Base-by-base conservation (phyloP, 176 grass and related monocot species). In the Leersia perrieri region DNA sequence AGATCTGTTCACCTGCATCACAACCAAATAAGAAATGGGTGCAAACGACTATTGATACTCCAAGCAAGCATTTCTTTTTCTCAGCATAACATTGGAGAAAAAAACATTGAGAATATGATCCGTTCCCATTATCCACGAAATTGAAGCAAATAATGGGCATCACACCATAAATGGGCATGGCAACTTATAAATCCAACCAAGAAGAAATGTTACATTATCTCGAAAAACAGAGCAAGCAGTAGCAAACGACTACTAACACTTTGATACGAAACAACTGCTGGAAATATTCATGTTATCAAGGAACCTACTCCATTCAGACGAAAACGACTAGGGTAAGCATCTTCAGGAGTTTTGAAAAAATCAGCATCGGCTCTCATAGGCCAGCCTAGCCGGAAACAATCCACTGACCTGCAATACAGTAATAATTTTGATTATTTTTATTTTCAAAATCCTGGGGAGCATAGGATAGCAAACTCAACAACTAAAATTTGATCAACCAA, bases 321-420 rank as follows among this genome's bases (percentile, higher is more conserved):
- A 80, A 91, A 76, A 35, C 33, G 70, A 80, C 40, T 65, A 40
- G 39, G 67, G 72, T 34, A 74, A 30, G 71, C 65, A 69, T 29
- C 28, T 61, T 94, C 87, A 2, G 83, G 84, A 82, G 81, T 74
- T 74, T 87, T 86, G 83, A 99, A 99, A 82, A 99, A 99, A 90
- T 99, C 96, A 72, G 92, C 92, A 85, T 95, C 92, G 16, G 62
- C 76, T 82, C 96, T 88, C 96, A 99, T 95, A 78, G 96, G 96
- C 96, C 96, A 99, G 60, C 92, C 96, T 61, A 99, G 63, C 23
- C 92, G 88, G 75, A 99, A 99, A 69, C 96, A 99, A 66, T 99
- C 90, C 28, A 86, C 87, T 82, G 93, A 95, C 96, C 95, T 98
- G 80, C 60, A 82, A 77, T 57, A 85, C 73, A 82, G 68, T 11